phyloP scores from a whole-genome alignment of 306 rosid species.

The peach (Prunus persica) region Prunus_persica_NCBIv2 NC_034016.1:18481501-18482000 shows the following conservation, averaged over 20 bases:
- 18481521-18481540: background rate
- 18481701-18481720: background rate
- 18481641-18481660: slow-evolving; percentile 10
- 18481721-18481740: slow-evolving; percentile 21
- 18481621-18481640: slow-evolving; percentile 1
- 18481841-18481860: slow-evolving; percentile 58
- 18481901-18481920: slow-evolving; percentile 91
- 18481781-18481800: slow-evolving; percentile 84
- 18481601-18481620: background rate
- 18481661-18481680: background rate
- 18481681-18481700: slow-evolving; percentile 13
- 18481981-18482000: slow-evolving; percentile 70
- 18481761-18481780: slow-evolving; percentile 86
- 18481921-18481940: slow-evolving; percentile 89
- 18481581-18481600: slow-evolving; percentile 3
- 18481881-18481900: slow-evolving; percentile 80
- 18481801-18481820: slow-evolving; percentile 86
- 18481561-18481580: background rate
- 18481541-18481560: background rate
- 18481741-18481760: slow-evolving; percentile 88
- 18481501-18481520: background rate
- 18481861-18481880: slow-evolving; percentile 78
- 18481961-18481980: slow-evolving; percentile 90
- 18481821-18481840: slow-evolving; percentile 80
- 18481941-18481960: slow-evolving; percentile 89